A percentile compares a stretch with the other conserved stretches of the same genome.
phyloP scores from a whole-genome alignment of 2,329 filamentous ascomycete genomes.

The Fusarium begoniae region DNA sequence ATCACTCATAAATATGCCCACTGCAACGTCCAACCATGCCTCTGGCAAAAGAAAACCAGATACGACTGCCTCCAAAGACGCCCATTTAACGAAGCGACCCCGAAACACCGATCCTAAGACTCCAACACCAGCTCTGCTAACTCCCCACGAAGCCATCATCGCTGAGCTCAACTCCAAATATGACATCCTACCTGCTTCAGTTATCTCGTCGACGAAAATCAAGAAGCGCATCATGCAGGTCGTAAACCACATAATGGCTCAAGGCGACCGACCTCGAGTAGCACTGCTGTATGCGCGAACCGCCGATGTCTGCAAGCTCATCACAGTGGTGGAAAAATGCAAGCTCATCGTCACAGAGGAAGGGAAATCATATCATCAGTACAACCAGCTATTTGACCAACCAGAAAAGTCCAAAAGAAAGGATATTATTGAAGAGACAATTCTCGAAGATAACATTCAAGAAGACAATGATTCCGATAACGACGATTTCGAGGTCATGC shows the following conservation, averaged over 20 bases:
- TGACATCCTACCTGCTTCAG: slow-evolving; percentile 61
- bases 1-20: slow-evolving; percentile 26
- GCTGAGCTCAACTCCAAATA: slow-evolving; percentile 56
- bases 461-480: slow-evolving; percentile 45
- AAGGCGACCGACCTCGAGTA: slow-evolving; percentile 43
- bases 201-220: slow-evolving; percentile 70
- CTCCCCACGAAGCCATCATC: slow-evolving; percentile 55
- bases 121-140: slow-evolving; percentile 39
- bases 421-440: slow-evolving; percentile 54
- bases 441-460: slow-evolving; percentile 45
- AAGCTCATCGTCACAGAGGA: slow-evolving; percentile 63
- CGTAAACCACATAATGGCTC: slow-evolving; percentile 54
- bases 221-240: slow-evolving; percentile 60
- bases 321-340: slow-evolving; percentile 73
- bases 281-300: slow-evolving; percentile 63
- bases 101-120: slow-evolving; percentile 3
- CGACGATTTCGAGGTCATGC: slow-evolving; percentile 66
- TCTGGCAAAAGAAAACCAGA: slow-evolving; percentile 34
- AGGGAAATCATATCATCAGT: slow-evolving; percentile 62
- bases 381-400: slow-evolving; percentile 64
- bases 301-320: slow-evolving; percentile 68
- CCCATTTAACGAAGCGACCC: background rate
- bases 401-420: slow-evolving; percentile 46
- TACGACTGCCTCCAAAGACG: background rate
- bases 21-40: slow-evolving; percentile 2